phyloP scores from a whole-genome alignment of 768 basidiomycete genomes.

The Pulveroboletus frians region DNA sequence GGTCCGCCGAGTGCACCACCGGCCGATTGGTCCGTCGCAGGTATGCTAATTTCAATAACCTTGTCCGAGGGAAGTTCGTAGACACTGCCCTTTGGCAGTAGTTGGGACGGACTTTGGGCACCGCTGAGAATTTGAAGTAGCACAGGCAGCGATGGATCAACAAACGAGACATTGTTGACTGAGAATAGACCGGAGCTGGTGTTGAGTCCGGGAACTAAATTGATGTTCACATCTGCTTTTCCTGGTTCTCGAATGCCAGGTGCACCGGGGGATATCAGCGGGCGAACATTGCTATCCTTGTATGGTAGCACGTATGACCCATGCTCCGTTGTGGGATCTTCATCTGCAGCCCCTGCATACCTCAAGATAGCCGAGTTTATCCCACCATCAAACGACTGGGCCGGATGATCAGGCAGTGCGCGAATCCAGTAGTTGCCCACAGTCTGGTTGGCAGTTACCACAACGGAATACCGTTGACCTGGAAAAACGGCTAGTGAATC shows the following conservation, averaged over 20 bases:
- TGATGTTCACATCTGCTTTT: conserved; percentile 36
- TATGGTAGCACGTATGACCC: conserved; percentile 25
- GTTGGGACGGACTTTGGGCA: conserved; percentile 26
- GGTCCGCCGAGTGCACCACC: conserved; percentile 11
- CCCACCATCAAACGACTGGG: conserved; percentile 26
- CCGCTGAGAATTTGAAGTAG: conserved; percentile 41
- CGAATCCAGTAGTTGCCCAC: conserved; percentile 40
- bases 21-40: conserved; percentile 6
- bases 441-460: conserved; percentile 31
- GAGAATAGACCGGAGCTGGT: not conserved
- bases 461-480: conserved; percentile 48
- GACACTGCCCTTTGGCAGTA: conserved; percentile 40
- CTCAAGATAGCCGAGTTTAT: conserved; percentile 39
- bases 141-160: conserved; percentile 35
- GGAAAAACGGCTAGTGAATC: conserved; percentile 42
- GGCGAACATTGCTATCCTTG: conserved; percentile 33
- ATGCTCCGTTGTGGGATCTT: conserved; percentile 29
- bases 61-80: conserved; percentile 38
- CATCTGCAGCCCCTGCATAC: conserved; percentile 34
- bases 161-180: conserved; percentile 31
- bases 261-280: conserved; percentile 24
- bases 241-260: conserved; percentile 34
- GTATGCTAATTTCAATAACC: conserved; percentile 43
- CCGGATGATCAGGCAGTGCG: conserved; percentile 15
- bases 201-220: conserved; percentile 27